A percentile compares a stretch with the other conserved stretches of the same genome.
These are phyloP conservation scores for Adansonia rubrostipa DNA, from an alignment of 441 rosid genomes.

Conservation along the genomic window DNA sequence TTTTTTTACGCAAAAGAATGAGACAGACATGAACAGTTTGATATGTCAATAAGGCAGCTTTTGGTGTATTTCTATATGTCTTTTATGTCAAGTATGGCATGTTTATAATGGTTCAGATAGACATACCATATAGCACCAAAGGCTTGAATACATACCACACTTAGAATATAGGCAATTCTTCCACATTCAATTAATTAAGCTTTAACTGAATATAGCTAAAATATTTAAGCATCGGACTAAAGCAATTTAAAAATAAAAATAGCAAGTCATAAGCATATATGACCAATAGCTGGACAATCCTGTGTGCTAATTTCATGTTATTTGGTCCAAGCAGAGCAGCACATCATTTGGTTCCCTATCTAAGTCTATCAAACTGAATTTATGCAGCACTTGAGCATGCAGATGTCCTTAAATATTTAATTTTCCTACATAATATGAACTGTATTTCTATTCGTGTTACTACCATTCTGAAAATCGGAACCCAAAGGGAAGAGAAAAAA, in stretches of 20 bases:
- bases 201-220: background rate
- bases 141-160: background rate
- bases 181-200: background rate
- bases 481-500: background rate
- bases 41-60: background rate
- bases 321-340: background rate
- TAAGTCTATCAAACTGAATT: background rate
- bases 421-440: background rate
- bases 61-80: background rate
- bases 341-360: background rate
- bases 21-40: background rate
- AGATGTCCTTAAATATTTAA: background rate
- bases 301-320: constrained; percentile 3
- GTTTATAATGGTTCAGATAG: background rate
- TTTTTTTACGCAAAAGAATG: background rate
- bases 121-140: background rate
- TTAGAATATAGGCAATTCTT: background rate
- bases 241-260: background rate
- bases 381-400: background rate
- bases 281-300: background rate
- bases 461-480: background rate
- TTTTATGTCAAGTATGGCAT: background rate
- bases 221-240: background rate
- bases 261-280: background rate
- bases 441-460: background rate